Base-by-base conservation (phyloP, 2,329 filamentous ascomycete species). In the Neonectria coccinea region DNA sequence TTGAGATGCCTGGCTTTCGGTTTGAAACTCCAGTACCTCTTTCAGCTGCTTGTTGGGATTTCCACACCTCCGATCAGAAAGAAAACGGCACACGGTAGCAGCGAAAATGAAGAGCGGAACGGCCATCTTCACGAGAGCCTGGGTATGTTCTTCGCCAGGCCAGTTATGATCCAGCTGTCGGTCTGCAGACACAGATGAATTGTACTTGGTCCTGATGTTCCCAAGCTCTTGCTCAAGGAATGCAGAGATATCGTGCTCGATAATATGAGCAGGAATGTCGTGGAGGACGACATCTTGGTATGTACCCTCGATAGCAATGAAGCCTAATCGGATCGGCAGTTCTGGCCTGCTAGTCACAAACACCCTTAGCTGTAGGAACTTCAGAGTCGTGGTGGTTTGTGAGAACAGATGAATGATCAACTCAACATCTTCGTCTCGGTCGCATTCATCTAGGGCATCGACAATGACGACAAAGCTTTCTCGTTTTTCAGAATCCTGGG, bases 301-400 rank as follows among this genome's bases (percentile, higher is more conserved):
- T 27, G 10, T 8, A 12, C 25, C 36, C 6, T 67, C 36, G 20
- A 79, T 68, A 31, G 68, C 10, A 2, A 62, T 61, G 45, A 84
- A 82, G 0, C 78, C 76, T n/a, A 78, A 65, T 1, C 77, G 75
- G 33, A 81, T 76, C 0, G 76, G 76, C 6, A 80, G 54, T 36
- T 83, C 78, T 0, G 81, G 81, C 42, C 82, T 73, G 62, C 80
- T 83, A 0, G 81, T 83, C 1, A 83, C 18, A 50, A 83, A 82
- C 2, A 80, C 56, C 52, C 72, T 77, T 11, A 81, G 44, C 5
- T 47, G 52, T 51, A 12, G 72, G 31, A 57, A 75, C 64, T 44
- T 65, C 14, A 60, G 31, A 0, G 16, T 31, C 7, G 50, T 33
- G 70, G 70, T 27, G 9, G 29, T 39, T 51, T 29, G 22, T 11